Percentiles rank a stretch among this genome's conserved stretches.
Evolutionary conservation across 148 eudicot species (phyloP).

Genomic region (Vaccinium myrtillus): DNA sequence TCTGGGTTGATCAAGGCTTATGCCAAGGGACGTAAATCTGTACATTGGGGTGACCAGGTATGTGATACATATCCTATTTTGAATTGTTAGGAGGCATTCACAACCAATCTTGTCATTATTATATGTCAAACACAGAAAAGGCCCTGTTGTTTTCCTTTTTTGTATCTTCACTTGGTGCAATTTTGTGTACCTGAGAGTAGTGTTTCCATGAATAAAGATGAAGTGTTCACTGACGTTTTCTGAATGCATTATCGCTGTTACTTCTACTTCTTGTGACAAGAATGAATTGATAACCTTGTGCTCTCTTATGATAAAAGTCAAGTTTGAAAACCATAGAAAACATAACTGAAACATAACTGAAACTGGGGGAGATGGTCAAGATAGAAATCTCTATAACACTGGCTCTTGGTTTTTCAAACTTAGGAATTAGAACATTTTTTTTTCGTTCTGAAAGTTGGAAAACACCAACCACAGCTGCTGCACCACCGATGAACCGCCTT

Average conservation of each 20-base stretch:
- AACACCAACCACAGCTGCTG: no score
- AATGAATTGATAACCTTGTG: not conserved
- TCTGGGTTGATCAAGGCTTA: constrained; percentile 58
- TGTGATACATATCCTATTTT: constrained; percentile 5
- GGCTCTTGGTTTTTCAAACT: not conserved
- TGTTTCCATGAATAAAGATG: not conserved
- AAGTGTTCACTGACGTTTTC: not conserved
- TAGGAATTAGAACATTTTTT: not conserved
- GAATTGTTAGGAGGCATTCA: constrained; percentile 3
- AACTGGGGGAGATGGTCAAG: not conserved
- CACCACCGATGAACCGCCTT: no score
- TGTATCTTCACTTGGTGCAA: not conserved
- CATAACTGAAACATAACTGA: no score
- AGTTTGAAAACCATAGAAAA: not conserved
- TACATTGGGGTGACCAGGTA: constrained; percentile 98
- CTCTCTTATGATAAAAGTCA: not conserved
- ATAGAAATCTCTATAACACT: not conserved
- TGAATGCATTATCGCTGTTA: not conserved
- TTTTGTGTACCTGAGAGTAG: not conserved
- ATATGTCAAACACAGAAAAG: not conserved
- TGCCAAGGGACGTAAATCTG: constrained; percentile 85
- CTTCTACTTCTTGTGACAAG: not conserved
- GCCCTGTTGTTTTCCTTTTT: constrained; percentile 16
- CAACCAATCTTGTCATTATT: not conserved
- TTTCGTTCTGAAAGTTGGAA: not conserved